Evolutionary conservation across 805 yeast genomes (phyloP).

Genomic region (Clavispora asparagi): DNA sequence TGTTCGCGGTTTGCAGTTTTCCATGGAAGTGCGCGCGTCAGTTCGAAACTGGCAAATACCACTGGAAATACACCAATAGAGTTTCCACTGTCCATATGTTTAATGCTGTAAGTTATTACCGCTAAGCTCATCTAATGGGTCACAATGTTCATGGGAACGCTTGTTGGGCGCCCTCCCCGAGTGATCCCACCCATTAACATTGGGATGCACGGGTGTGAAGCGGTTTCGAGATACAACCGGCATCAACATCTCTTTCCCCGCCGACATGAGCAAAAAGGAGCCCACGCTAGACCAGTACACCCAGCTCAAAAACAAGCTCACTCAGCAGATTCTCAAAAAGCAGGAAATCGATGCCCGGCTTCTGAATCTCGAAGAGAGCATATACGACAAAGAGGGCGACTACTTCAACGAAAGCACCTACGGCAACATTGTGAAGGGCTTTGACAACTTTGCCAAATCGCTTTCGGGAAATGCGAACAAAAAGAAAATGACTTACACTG

Average conservation of each 20-base stretch:
- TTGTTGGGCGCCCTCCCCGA: no score
- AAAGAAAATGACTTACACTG: constrained; percentile 51
- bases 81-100: no score
- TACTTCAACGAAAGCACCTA: constrained; percentile 68
- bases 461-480: constrained; percentile 30
- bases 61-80: no score
- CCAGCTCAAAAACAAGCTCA: constrained; percentile 59
- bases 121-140: no score
- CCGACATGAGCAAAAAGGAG: constrained; percentile 13
- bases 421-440: constrained; percentile 88
- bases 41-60: no score
- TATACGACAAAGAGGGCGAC: constrained; percentile 71
- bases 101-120: no score
- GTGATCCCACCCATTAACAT: no score
- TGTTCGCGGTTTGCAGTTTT: not conserved
- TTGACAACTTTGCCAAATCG: constrained; percentile 68
- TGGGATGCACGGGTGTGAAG: not conserved
- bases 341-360: constrained; percentile 61
- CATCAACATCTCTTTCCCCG: not conserved
- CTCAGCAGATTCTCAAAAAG: constrained; percentile 56
- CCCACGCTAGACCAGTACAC: constrained; percentile 51
- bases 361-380: constrained; percentile 64
- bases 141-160: no score
- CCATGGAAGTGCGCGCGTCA: not conserved
- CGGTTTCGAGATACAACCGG: not conserved